Percentiles rank a stretch among this genome's conserved stretches.
These are phyloP conservation scores for Fusarium virguliforme DNA, from an alignment of 2,329 filamentous ascomycete species.

Conservation along the genomic window DNA sequence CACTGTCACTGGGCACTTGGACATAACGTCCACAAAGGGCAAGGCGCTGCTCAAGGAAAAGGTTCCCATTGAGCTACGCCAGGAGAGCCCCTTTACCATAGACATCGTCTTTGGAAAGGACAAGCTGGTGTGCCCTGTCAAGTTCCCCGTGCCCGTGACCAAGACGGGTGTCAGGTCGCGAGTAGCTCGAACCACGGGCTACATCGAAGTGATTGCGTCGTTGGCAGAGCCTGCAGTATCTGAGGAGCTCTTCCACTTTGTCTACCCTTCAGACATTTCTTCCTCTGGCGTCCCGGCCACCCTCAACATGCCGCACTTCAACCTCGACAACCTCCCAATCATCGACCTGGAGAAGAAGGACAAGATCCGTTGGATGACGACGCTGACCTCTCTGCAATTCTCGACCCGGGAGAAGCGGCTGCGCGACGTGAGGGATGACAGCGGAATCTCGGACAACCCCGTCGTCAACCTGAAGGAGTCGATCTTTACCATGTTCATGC, in stretches of 20 bases:
- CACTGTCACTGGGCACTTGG: constrained; percentile 59
- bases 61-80: constrained; percentile 56
- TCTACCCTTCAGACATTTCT: constrained; percentile 57
- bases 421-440: constrained; percentile 50
- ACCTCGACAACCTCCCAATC: constrained; percentile 63
- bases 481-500: constrained; percentile 64
- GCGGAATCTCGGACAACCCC: constrained; percentile 50
- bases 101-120: constrained; percentile 59
- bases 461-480: constrained; percentile 67
- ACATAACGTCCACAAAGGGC: constrained; percentile 56
- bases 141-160: constrained; percentile 61
- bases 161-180: constrained; percentile 57
- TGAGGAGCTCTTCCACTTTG: constrained; percentile 52
- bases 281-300: constrained; percentile 53
- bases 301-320: constrained; percentile 61
- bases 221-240: constrained; percentile 48
- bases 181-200: constrained; percentile 62
- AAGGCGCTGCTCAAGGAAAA: constrained; percentile 59
- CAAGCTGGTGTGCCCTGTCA: constrained; percentile 54
- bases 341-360: constrained; percentile 58
- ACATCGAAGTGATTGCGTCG: constrained; percentile 62
- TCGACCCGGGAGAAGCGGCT: constrained; percentile 60
- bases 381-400: constrained; percentile 60
- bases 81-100: constrained; percentile 60
- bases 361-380: constrained; percentile 58